Evolutionary conservation across 148 eudicot genomes (phyloP).

Genomic region (Fagopyrum homotropicum): DNA sequence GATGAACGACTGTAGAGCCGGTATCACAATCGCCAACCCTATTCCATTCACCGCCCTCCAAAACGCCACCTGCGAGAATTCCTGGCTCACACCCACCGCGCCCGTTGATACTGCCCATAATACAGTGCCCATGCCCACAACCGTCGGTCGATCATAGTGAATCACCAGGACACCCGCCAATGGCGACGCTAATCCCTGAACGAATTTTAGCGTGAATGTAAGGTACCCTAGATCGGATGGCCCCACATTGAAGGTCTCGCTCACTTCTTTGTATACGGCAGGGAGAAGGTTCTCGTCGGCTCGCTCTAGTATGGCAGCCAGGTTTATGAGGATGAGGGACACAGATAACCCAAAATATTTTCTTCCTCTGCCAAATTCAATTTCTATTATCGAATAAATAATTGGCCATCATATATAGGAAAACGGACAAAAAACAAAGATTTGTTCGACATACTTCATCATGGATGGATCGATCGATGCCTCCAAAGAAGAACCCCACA

Average conservation of each 20-base stretch:
- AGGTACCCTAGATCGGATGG: slow-evolving; percentile 91
- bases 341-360: slow-evolving; percentile 66
- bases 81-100: slow-evolving; percentile 68
- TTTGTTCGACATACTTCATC: neutral
- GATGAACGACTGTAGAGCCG: slow-evolving; percentile 87
- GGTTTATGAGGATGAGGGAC: slow-evolving; percentile 75
- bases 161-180: slow-evolving; percentile 86
- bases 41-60: slow-evolving; percentile 94
- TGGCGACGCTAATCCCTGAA: slow-evolving; percentile 78
- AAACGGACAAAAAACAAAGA: neutral
- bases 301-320: slow-evolving; percentile 90
- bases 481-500: too few species aligned
- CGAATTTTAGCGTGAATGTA: slow-evolving; percentile 64
- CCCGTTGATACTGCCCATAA: slow-evolving; percentile 95
- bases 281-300: slow-evolving; percentile 96
- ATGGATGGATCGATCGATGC: neutral
- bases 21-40: slow-evolving; percentile 91
- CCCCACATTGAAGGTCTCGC: slow-evolving; percentile 75
- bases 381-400: neutral
- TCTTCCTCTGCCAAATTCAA: slow-evolving; percentile 16
- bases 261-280: slow-evolving; percentile 92
- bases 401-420: neutral
- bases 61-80: slow-evolving; percentile 65
- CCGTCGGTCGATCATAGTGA: slow-evolving; percentile 73
- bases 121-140: slow-evolving; percentile 77